Evolutionary conservation across 2,329 filamentous ascomycete species (phyloP).

Genomic region (Exophiala sideris): DNA sequence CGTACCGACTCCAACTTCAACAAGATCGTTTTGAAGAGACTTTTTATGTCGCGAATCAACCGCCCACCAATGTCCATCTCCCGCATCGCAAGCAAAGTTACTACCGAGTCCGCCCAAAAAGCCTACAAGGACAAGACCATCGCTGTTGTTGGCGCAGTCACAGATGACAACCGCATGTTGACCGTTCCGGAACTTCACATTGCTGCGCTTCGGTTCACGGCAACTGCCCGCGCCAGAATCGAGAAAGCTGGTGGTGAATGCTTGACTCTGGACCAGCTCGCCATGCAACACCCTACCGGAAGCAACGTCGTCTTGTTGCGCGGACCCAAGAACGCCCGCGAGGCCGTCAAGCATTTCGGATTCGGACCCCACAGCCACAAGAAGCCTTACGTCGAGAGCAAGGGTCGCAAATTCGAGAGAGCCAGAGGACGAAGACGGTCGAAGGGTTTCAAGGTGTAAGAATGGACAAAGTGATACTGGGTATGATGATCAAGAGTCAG

Average conservation of each 20-base stretch:
- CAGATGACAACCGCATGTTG: slow-evolving; percentile 93
- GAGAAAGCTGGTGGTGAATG: slow-evolving; percentile 89
- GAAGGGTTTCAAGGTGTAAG: slow-evolving; percentile 99
- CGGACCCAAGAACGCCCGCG: slow-evolving; percentile 95
- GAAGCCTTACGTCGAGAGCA: slow-evolving; percentile 97
- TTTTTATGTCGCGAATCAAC: slow-evolving; percentile 99
- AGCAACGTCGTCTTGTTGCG: slow-evolving; percentile 96
- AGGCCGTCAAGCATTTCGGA: slow-evolving; percentile 99
- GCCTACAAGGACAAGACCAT: slow-evolving; percentile 68
- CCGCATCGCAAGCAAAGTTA: slow-evolving; percentile 69
- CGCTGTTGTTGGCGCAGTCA: slow-evolving; percentile 91
- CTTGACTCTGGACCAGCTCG: slow-evolving; percentile 95
- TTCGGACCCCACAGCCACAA: slow-evolving; percentile 98
- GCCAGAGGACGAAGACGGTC: slow-evolving; percentile 98
- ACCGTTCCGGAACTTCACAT: slow-evolving; percentile 88
- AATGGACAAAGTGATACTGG: background rate
- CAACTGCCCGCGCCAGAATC: slow-evolving; percentile 91
- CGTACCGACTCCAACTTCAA: slow-evolving; percentile 98
- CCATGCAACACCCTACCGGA: slow-evolving; percentile 89
- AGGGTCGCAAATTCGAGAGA: slow-evolving; percentile 99
- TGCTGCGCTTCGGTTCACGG: slow-evolving; percentile 93
- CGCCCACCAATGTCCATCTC: slow-evolving; percentile 91
- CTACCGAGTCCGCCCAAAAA: slow-evolving; percentile 51
- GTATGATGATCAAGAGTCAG: slow-evolving; percentile 3
- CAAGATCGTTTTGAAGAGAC: slow-evolving; percentile 94